phyloP scores from a whole-genome alignment of 2,329 filamentous ascomycete genomes.

The Hysterium pulicare region DNA sequence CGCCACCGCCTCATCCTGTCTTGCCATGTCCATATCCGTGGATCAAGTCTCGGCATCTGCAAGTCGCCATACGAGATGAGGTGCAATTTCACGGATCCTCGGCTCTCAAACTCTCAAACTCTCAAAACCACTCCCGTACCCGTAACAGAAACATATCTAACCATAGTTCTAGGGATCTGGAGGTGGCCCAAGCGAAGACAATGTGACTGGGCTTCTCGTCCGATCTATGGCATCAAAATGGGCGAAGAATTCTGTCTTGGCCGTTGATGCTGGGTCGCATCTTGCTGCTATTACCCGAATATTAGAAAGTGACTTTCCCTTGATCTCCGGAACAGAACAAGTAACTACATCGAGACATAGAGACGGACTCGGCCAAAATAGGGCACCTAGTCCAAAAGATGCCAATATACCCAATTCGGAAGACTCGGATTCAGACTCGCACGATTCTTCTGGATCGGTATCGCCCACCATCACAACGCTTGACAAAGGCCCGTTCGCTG shows the following conservation, averaged over 20 bases:
- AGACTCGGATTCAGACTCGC: constrained; percentile 28
- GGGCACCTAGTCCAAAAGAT: constrained; percentile 25
- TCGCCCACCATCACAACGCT: constrained; percentile 53
- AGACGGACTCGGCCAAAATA: constrained; percentile 11
- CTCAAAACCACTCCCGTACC: no score
- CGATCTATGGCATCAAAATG: constrained; percentile 76
- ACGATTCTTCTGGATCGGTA: constrained; percentile 18
- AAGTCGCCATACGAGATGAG: no score
- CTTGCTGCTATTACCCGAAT: constrained; percentile 80
- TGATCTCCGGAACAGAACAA: constrained; percentile 27
- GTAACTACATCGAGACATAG: constrained; percentile 10
- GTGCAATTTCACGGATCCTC: no score
- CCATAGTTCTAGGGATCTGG: constrained; percentile 66
- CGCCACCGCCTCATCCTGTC: no score
- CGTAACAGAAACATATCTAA: not conserved
- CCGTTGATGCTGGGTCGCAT: constrained; percentile 92
- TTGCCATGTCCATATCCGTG: no score
- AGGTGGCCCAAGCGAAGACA: constrained; percentile 85
- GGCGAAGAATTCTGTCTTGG: constrained; percentile 77
- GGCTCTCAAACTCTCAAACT: not conserved
- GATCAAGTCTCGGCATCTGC: no score
- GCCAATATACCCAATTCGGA: constrained; percentile 14
- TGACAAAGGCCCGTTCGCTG: constrained; percentile 70
- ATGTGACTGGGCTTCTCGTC: constrained; percentile 84
- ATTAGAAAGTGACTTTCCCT: constrained; percentile 57